Conservation (phyloP, 192 early-diverging fungal species). For the Cladochytrium replicatum region DNA sequence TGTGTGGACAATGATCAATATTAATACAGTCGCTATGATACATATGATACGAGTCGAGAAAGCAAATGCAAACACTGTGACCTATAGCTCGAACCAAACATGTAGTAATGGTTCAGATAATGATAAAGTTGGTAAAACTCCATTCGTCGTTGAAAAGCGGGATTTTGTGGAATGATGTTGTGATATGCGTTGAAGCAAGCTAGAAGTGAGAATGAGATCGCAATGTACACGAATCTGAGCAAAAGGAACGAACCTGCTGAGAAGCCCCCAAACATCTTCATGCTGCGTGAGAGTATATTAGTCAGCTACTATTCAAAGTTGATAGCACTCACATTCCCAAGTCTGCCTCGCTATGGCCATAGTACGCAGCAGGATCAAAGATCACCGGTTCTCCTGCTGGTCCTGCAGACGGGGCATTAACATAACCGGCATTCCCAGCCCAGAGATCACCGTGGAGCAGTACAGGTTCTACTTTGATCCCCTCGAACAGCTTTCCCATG, state of each 20-base stretch:
- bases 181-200: background rate
- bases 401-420: too few relatives aligned
- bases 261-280: background rate
- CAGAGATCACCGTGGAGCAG: slow-evolving; percentile 5
- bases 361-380: background rate
- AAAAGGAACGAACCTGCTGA: background rate
- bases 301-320: too few relatives aligned
- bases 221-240: background rate
- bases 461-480: background rate
- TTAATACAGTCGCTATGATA: background rate
- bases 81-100: background rate
- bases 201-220: background rate
- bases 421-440: slow-evolving; percentile 8
- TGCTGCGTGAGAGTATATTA: too few relatives aligned
- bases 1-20: too few relatives aligned
- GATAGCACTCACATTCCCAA: too few relatives aligned
- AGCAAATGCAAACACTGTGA: background rate
- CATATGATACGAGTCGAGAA: background rate
- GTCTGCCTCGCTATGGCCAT: background rate
- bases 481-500: slow-evolving; percentile 1
- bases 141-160: background rate
- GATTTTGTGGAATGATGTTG: background rate
- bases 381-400: background rate
- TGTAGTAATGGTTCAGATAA: background rate
- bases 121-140: background rate